Evolutionary conservation across 306 rosid species (phyloP).

Genomic region (Hippophae gyantsensis): DNA sequence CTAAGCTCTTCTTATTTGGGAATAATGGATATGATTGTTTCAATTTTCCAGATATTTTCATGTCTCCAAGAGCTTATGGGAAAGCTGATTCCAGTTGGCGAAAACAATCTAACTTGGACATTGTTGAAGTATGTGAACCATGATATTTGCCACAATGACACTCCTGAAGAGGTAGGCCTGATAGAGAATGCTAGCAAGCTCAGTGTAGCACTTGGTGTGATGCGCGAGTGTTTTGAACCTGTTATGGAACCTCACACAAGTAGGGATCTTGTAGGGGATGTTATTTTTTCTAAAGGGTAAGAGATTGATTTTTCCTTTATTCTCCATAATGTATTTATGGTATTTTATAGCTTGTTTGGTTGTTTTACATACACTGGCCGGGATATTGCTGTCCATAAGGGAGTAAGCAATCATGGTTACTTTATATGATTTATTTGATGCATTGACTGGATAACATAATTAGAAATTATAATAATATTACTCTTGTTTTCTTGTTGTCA

Average conservation of each 20-base stretch:
- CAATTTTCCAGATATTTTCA: conserved; percentile 40
- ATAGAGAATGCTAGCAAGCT: conserved; percentile 58
- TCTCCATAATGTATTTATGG: not conserved
- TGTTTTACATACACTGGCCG: too few relatives aligned
- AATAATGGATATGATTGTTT: conserved; percentile 13
- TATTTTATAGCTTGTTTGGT: not conserved
- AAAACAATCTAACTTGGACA: conserved; percentile 59
- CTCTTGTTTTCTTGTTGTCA: too few relatives aligned
- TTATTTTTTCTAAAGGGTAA: conserved; percentile 60
- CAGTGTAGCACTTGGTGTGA: conserved; percentile 60
- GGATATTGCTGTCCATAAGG: too few relatives aligned
- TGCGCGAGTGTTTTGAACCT: conserved; percentile 92
- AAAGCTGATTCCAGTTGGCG: conserved; percentile 38
- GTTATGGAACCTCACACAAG: conserved; percentile 45
- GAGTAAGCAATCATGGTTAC: too few relatives aligned
- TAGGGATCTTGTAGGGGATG: conserved; percentile 62
- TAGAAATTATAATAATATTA: too few relatives aligned
- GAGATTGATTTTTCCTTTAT: conserved; percentile 21
- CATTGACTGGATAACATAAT: too few relatives aligned
- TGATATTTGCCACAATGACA: conserved; percentile 16
- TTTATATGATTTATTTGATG: too few relatives aligned
- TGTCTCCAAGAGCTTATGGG: conserved; percentile 49
- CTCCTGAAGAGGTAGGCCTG: conserved; percentile 18
- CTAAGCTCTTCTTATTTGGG: not conserved
- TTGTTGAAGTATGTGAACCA: conserved; percentile 35